Evolutionary conservation across 495 filamentous ascomycete species (phyloP).

Genomic region (Daldinia caldariorum): DNA sequence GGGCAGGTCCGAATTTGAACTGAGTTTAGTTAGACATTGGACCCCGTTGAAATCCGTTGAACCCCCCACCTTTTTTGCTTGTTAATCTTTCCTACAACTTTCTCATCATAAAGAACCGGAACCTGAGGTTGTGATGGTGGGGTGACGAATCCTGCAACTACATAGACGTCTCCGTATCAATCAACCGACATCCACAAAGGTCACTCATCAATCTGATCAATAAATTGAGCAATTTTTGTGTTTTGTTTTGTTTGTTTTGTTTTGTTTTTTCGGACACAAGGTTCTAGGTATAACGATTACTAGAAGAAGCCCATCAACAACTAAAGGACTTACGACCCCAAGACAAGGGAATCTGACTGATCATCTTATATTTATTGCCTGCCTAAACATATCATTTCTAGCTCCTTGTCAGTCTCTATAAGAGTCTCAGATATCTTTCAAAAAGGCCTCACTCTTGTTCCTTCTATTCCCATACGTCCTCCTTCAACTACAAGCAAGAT

Average conservation of each 20-base stretch:
- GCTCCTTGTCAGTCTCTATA: neutral
- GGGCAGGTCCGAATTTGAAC: conserved; percentile 29
- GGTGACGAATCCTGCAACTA: conserved; percentile 34
- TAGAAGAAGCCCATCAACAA: neutral
- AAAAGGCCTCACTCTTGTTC: neutral
- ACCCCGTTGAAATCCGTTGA: neutral
- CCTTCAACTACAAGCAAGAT: conserved; percentile 39
- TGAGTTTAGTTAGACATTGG: neutral
- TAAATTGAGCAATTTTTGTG: conserved; percentile 39
- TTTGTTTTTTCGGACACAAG: neutral
- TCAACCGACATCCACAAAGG: conserved; percentile 16
- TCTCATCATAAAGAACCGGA: neutral
- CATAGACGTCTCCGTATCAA: conserved; percentile 23
- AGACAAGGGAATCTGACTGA: neutral
- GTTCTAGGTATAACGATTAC: conserved; percentile 4
- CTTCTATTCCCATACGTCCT: neutral
- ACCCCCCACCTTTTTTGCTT: conserved; percentile 4
- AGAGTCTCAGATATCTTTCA: neutral
- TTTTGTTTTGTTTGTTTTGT: no score
- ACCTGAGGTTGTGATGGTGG: conserved; percentile 28
- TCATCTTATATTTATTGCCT: conserved; percentile 3
- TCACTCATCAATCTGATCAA: conserved; percentile 27
- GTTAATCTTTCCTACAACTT: neutral
- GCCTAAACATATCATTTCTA: neutral
- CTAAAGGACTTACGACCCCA: neutral